Conservation (phyloP, 164 flowering plant genomes). For the Umbilicus rupestris region DNA sequence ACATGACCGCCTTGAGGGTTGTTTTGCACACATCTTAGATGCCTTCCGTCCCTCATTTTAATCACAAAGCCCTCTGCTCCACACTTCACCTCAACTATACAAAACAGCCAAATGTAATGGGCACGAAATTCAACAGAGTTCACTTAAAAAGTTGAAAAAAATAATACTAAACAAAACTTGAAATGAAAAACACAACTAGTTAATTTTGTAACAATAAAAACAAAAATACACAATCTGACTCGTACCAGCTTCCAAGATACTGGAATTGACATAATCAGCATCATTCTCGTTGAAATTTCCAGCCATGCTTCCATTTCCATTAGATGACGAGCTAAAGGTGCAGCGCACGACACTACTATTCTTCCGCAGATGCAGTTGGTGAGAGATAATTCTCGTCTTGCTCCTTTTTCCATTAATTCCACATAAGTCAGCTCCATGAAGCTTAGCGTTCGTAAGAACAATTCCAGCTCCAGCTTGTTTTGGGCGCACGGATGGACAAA, state of each 20-base stretch:
- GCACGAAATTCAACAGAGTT: not conserved
- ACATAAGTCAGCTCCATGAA: conserved; percentile 43
- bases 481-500: conserved; percentile 52
- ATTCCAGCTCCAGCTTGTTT: conserved; percentile 32
- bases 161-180: no score
- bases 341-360: conserved; percentile 27
- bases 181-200: not conserved
- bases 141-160: not conserved
- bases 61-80: conserved; percentile 85
- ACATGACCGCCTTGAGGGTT: conserved; percentile 90
- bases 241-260: conserved; percentile 92
- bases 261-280: conserved; percentile 83
- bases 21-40: conserved; percentile 80
- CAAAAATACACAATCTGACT: not conserved
- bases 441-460: conserved; percentile 29
- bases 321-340: conserved; percentile 67
- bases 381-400: conserved; percentile 18
- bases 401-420: conserved; percentile 29
- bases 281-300: conserved; percentile 78
- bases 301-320: conserved; percentile 81
- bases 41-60: conserved; percentile 91
- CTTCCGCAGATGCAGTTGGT: conserved; percentile 15
- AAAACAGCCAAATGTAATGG: conserved; percentile 5
- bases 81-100: conserved; percentile 90
- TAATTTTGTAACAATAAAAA: not conserved